These are phyloP conservation scores for Chlamydomonas urium DNA, from an alignment of 139 green algal species.

Conservation along the genomic window DNA sequence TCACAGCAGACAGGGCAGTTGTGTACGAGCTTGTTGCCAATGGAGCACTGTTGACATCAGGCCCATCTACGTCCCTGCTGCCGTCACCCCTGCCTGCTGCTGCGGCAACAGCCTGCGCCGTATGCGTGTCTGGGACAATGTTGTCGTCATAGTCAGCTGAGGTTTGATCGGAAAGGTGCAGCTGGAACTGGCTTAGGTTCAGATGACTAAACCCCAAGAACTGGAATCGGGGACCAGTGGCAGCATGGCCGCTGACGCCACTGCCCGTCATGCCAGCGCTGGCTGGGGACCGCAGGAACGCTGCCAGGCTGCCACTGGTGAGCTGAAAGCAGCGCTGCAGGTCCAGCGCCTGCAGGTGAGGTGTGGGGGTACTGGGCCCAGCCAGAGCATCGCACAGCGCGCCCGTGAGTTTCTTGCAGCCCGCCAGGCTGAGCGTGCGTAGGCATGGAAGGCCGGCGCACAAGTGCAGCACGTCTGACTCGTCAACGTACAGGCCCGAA, in stretches of 20 bases:
- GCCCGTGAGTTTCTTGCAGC: conserved; percentile 54
- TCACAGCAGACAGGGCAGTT: conserved; percentile 8
- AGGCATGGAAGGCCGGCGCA: conserved; percentile 25
- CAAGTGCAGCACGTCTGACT: conserved; percentile 31
- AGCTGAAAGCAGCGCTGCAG: conserved; percentile 73
- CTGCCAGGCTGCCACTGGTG: conserved; percentile 26
- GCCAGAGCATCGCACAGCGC: not conserved
- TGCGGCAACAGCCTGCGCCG: too few species aligned
- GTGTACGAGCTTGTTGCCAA: too few species aligned
- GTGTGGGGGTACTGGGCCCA: not conserved
- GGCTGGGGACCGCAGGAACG: not conserved
- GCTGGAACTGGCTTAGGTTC: too few species aligned
- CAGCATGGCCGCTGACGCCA: not conserved
- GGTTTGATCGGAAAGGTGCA: too few species aligned
- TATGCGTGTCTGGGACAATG: too few species aligned
- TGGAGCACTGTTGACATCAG: too few species aligned
- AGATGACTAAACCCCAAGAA: too few species aligned
- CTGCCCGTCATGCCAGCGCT: not conserved
- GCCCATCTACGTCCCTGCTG: too few species aligned
- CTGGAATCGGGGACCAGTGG: too few species aligned
- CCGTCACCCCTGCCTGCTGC: not conserved
- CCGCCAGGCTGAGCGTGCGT: conserved; percentile 36
- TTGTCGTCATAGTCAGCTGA: too few species aligned
- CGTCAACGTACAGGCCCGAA: conserved; percentile 34
- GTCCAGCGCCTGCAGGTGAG: conserved; percentile 29